Percentiles rank a stretch among this genome's conserved stretches.
phyloP scores from a whole-genome alignment of 495 filamentous ascomycete genomes.

The Aspergillus bertholletiae region DNA sequence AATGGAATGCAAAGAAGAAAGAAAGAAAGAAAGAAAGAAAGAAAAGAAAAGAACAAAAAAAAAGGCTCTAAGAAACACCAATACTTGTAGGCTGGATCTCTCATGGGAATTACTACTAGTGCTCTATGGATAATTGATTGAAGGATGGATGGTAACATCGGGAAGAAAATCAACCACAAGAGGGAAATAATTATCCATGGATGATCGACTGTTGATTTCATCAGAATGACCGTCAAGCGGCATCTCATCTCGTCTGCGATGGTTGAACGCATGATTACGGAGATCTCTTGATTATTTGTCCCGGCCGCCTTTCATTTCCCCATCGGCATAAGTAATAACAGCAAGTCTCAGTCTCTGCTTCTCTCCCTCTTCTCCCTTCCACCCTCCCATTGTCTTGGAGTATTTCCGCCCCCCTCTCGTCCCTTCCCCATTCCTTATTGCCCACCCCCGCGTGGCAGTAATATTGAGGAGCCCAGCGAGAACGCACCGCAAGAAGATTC shows the following conservation, averaged over 20 bases:
- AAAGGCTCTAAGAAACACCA: no score
- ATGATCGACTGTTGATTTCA: no score
- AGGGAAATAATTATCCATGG: no score
- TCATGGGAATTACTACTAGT: no score
- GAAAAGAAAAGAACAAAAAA: no score
- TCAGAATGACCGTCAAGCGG: neutral
- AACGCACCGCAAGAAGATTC: neutral
- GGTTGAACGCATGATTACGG: neutral
- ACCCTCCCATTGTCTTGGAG: slow-evolving; percentile 11
- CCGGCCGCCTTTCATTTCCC: no score
- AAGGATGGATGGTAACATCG: no score
- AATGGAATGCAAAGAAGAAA: no score
- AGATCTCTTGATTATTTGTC: neutral
- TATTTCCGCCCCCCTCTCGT: neutral
- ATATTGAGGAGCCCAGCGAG: neutral
- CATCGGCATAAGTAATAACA: no score
- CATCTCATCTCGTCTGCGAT: neutral
- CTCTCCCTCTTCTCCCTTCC: slow-evolving; percentile 8
- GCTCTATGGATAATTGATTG: no score
- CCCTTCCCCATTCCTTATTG: neutral
- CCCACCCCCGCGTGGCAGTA: neutral
- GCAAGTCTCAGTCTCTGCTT: no score
- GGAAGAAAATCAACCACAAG: neutral
- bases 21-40: neutral
- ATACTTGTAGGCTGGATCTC: no score